Conservation (phyloP, 2,329 filamentous ascomycete genomes). For the Arachnopeziza araneosa region DNA sequence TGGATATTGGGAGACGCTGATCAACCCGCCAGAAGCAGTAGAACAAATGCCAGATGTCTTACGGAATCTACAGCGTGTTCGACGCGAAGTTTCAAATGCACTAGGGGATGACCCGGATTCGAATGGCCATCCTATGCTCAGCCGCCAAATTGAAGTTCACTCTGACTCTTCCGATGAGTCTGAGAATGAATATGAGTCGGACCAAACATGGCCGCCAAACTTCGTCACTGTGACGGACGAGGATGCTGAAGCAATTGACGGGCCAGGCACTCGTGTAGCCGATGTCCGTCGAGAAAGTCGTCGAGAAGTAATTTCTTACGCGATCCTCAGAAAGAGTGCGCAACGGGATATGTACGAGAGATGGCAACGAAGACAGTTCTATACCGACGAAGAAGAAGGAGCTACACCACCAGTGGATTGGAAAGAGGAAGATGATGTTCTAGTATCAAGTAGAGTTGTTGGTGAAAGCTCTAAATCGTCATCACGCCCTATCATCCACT, state of each 20-base stretch:
- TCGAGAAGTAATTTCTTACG: constrained; percentile 23
- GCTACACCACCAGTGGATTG: constrained; percentile 58
- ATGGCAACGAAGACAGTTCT: constrained; percentile 74
- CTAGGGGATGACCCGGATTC: not conserved
- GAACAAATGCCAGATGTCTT: constrained; percentile 18
- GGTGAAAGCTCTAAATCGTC: constrained; percentile 41
- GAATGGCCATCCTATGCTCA: not conserved
- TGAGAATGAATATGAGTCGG: constrained; percentile 12
- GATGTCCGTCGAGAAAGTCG: constrained; percentile 19
- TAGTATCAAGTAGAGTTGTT: constrained; percentile 14
- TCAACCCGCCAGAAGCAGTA: constrained; percentile 23
- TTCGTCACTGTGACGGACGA: constrained; percentile 26
- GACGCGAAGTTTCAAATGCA: constrained; percentile 11
- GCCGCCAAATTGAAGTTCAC: not conserved
- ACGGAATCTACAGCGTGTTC: constrained; percentile 15
- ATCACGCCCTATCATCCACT: constrained; percentile 42
- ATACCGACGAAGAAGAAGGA: constrained; percentile 81
- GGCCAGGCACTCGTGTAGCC: constrained; percentile 20
- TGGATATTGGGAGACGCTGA: constrained; percentile 25
- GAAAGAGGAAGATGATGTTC: constrained; percentile 53
- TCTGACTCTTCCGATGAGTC: constrained; percentile 9
- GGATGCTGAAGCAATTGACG: constrained; percentile 27
- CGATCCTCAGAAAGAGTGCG: constrained; percentile 19
- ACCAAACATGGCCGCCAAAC: constrained; percentile 21
- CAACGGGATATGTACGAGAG: constrained; percentile 52